phyloP scores from a whole-genome alignment of 2,329 filamentous ascomycete genomes.

The Pyricularia grisea region DNA sequence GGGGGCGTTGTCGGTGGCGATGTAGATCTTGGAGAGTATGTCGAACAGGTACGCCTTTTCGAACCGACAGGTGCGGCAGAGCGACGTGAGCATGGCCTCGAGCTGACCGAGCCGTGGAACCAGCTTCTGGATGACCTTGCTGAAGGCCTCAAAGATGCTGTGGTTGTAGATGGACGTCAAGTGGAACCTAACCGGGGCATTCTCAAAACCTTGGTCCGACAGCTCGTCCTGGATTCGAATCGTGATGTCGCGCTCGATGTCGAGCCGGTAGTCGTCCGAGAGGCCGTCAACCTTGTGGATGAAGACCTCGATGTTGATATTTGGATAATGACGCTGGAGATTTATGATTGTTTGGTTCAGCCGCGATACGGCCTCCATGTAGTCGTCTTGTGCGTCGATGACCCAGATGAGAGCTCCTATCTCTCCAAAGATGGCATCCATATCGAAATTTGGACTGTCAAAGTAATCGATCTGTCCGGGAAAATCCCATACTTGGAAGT shows the following conservation, averaged over 20 bases:
- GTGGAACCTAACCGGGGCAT: conserved; percentile 89
- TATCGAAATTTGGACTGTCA: conserved; percentile 79
- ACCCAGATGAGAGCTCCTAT: conserved; percentile 96
- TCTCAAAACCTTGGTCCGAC: conserved; percentile 85
- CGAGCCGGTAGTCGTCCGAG: conserved; percentile 90
- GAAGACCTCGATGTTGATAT: conserved; percentile 96
- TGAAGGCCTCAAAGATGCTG: conserved; percentile 93
- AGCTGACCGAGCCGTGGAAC: conserved; percentile 89
- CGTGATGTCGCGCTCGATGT: conserved; percentile 93
- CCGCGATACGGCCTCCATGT: conserved; percentile 79
- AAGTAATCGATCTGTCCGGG: conserved; percentile 88
- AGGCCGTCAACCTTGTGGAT: conserved; percentile 99
- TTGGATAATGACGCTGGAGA: conserved; percentile 78
- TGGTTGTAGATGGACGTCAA: conserved; percentile 98
- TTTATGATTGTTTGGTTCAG: conserved; percentile 85
- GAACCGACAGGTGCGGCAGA: conserved; percentile 88
- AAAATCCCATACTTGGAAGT: conserved; percentile 97
- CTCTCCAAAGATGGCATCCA: conserved; percentile 88
- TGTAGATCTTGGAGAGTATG: conserved; percentile 96
- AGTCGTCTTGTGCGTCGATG: conserved; percentile 97
- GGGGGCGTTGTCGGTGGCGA: conserved; percentile 87
- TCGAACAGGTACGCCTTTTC: conserved; percentile 98
- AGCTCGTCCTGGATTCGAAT: conserved; percentile 95
- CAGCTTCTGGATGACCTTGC: conserved; percentile 95
- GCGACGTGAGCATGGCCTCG: conserved; percentile 86